Evolutionary conservation across 305 asterid genomes (phyloP), one percentile per base, ranked within the genome.

Genomic region (Solanum hybrid): DNA sequence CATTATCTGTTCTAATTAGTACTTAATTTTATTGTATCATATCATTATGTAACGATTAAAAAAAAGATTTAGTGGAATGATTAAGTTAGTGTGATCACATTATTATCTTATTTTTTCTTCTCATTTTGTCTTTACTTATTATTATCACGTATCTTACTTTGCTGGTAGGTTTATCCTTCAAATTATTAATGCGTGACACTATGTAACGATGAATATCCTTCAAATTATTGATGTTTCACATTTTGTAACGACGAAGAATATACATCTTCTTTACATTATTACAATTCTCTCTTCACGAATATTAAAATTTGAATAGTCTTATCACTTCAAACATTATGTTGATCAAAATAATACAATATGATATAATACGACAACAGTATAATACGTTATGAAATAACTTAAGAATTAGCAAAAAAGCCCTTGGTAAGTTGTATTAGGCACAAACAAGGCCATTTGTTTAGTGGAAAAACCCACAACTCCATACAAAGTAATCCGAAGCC

Each of bases 161-260:
- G 5, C 1, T 20, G 5, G 11, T 20, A 61, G 11, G 5, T 61
- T 61, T 61, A 61, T 61, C 26, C 0, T 61, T 61, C 26, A 61
- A 57, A 57, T 57, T 57, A 18, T 57, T 57, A 57, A 0, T 57
- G 24, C 0, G 11, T 18, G 11, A 57, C n/a, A 18, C 3, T 57
- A 57, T 57, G 1, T 0, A 18, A 18, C 4, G 11, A 57, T 0
- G 0, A 57, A 18, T 6, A 18, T 57, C 0, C 0, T 57, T 18
- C 10, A 57, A 61, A 61, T 61, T 61, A 20, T 8, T 8, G 26
- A 20, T 20, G 11, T 61, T 0, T 20, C 1, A 61, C 12, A 61
- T 61, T 61, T 20, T 22, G 10, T 61, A 61, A 61, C 2, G 11
- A 61, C 11, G 1, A 61, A 61, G 11, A 61, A 20, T 11, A 20